Conservation (phyloP, 129 eudicot species). For the sunflower (Helianthus annuus) region HanXRQr2.0-SUNRISE NC_035443.2:123480073-123480572, state of each 20-base stretch:
- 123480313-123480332: conserved; percentile 20
- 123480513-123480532: too few relatives aligned
- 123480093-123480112: conserved; percentile 11
- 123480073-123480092: conserved; percentile 13
- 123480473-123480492: too few relatives aligned
- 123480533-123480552: too few relatives aligned
- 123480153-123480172: conserved; percentile 30
- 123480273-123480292: conserved; percentile 17
- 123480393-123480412: neutral
- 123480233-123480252: conserved; percentile 26
- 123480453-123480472: too few relatives aligned
- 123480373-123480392: neutral
- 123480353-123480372: neutral
- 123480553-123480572: too few relatives aligned
- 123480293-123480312: conserved; percentile 28
- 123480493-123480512: too few relatives aligned
- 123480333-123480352: neutral
- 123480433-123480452: too few relatives aligned
- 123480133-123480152: neutral
- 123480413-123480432: too few relatives aligned
- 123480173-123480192: conserved; percentile 50
- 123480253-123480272: conserved; percentile 34
- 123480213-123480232: conserved; percentile 40
- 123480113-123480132: conserved; percentile 1
- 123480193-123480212: conserved; percentile 48